Evolutionary conservation across 345 rosid species (phyloP).

Genomic region (Microcos paniculata): DNA sequence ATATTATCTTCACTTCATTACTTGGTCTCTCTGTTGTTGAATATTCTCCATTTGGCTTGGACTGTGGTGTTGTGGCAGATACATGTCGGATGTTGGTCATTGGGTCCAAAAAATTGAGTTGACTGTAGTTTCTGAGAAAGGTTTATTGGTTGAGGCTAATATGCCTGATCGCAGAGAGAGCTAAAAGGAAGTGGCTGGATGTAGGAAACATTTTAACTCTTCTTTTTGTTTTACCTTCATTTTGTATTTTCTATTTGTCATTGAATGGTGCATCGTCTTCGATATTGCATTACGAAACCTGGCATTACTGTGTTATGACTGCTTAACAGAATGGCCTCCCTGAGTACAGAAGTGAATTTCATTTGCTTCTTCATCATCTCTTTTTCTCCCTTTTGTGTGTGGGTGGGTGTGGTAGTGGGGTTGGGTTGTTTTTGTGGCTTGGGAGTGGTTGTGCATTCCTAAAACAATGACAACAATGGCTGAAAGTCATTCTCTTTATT

Average conservation of each 20-base stretch:
- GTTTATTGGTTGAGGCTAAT: neutral
- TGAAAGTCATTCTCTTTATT: neutral
- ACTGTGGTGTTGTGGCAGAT: constrained; percentile 4
- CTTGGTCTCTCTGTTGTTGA: neutral
- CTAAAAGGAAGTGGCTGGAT: neutral
- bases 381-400: neutral
- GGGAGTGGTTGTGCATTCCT: neutral
- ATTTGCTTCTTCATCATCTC: neutral
- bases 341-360: neutral
- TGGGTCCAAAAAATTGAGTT: neutral
- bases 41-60: neutral
- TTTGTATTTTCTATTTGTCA: neutral
- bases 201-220: neutral
- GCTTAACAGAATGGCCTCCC: neutral
- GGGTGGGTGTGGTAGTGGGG: too few relatives aligned
- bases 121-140: neutral
- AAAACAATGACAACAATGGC: neutral
- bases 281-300: neutral
- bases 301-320: neutral
- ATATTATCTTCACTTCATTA: neutral
- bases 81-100: neutral
- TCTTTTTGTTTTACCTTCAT: neutral
- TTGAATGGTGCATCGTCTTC: neutral
- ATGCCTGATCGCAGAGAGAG: neutral
- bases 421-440: too few relatives aligned